phyloP scores from a whole-genome alignment of 2,329 filamentous ascomycete species.

The Cladosporium colombiae region DNA sequence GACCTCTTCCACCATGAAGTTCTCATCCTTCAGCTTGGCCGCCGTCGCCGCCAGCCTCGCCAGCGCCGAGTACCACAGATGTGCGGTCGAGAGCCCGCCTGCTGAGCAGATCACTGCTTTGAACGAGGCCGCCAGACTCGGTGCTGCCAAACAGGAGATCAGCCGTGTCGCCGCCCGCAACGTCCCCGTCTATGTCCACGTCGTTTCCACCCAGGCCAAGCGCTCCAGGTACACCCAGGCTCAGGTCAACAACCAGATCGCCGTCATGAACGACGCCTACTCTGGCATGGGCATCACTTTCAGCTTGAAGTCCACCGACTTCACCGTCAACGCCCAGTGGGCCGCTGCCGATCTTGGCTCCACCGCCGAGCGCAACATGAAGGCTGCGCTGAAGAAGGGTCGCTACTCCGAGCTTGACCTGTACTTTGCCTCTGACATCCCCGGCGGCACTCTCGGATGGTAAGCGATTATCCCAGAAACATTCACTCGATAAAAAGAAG shows the following conservation, averaged over 20 bases:
- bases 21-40: not conserved
- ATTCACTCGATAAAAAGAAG: too few relatives aligned
- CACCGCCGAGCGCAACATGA: slow-evolving; percentile 43
- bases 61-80: not conserved
- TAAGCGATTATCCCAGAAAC: slow-evolving; percentile 6
- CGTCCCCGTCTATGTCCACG: slow-evolving; percentile 41
- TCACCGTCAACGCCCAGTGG: slow-evolving; percentile 53
- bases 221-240: slow-evolving; percentile 39
- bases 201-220: slow-evolving; percentile 40
- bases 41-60: not conserved
- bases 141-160: slow-evolving; percentile 4
- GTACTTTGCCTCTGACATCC: slow-evolving; percentile 56
- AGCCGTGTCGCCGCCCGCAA: not conserved
- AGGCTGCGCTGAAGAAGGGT: slow-evolving; percentile 51
- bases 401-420: slow-evolving; percentile 55
- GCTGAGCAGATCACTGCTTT: not conserved
- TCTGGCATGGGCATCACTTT: slow-evolving; percentile 51
- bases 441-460: slow-evolving; percentile 30
- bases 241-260: slow-evolving; percentile 40
- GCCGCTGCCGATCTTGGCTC: slow-evolving; percentile 47
- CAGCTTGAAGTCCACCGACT: slow-evolving; percentile 48
- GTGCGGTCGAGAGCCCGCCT: not conserved
- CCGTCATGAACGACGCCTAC: slow-evolving; percentile 42
- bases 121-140: slow-evolving; percentile 1
- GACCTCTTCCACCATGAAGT: not conserved